These are phyloP conservation scores for Emmonsia crescens DNA, from an alignment of 2,329 filamentous ascomycete species.

Conservation along the genomic window DNA sequence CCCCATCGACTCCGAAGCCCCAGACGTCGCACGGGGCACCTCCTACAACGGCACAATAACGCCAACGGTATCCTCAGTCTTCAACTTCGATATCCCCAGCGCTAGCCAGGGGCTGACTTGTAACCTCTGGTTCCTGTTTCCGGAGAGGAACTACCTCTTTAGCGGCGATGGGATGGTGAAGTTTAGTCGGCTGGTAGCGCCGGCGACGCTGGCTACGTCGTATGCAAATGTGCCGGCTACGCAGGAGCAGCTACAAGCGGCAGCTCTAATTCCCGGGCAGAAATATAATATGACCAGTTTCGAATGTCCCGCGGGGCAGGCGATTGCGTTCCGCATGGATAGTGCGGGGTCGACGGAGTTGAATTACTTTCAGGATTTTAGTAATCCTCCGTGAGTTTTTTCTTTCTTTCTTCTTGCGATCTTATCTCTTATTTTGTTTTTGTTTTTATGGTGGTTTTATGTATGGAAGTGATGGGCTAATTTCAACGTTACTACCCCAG, in stretches of 20 bases:
- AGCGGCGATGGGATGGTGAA: slow-evolving; percentile 44
- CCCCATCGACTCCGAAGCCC: slow-evolving; percentile 45
- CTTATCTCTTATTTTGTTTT: not conserved
- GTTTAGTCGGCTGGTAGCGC: slow-evolving; percentile 40
- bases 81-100: slow-evolving; percentile 57
- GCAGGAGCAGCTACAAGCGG: slow-evolving; percentile 31
- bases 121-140: slow-evolving; percentile 55
- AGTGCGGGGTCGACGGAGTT: slow-evolving; percentile 42
- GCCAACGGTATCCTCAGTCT: slow-evolving; percentile 45
- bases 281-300: slow-evolving; percentile 45
- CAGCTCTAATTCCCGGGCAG: slow-evolving; percentile 43
- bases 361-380: slow-evolving; percentile 55
- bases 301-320: slow-evolving; percentile 44
- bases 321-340: slow-evolving; percentile 43
- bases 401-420: not conserved
- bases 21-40: slow-evolving; percentile 43
- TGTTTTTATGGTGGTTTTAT: not conserved
- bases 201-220: slow-evolving; percentile 41
- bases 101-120: slow-evolving; percentile 48
- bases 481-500: slow-evolving; percentile 12
- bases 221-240: slow-evolving; percentile 43
- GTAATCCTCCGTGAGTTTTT: slow-evolving; percentile 37
- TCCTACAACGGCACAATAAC: slow-evolving; percentile 47
- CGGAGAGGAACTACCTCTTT: slow-evolving; percentile 49
- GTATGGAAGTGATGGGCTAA: not conserved